Conservation (phyloP, 2,329 filamentous ascomycete genomes). For the Aspergillus pseudoviridinutans region DNA sequence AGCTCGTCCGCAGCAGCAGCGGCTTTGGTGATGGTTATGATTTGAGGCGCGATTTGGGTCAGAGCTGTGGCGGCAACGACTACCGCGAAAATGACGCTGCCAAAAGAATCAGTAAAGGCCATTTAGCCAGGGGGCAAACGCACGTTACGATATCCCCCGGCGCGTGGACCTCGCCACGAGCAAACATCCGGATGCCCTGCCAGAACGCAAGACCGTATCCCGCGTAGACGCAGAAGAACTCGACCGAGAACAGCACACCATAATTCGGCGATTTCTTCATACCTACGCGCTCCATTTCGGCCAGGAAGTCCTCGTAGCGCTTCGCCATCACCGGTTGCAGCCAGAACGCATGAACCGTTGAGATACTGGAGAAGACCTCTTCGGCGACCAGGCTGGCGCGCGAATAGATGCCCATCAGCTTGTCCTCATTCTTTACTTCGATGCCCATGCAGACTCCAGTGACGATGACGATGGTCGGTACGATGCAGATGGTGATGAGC, state of each 20-base stretch:
- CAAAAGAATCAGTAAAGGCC: background rate
- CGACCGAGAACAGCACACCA: no score
- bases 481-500: no score
- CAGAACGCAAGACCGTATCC: constrained; percentile 51
- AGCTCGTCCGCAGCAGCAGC: constrained; percentile 40
- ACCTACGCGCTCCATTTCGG: no score
- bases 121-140: constrained; percentile 1
- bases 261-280: no score
- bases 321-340: constrained; percentile 22
- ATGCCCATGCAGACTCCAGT: no score
- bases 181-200: constrained; percentile 29
- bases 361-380: constrained; percentile 46
- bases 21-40: constrained; percentile 38
- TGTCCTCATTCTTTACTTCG: no score
- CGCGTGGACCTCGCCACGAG: constrained; percentile 23
- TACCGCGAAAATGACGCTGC: constrained; percentile 23
- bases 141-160: constrained; percentile 25
- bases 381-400: constrained; percentile 29
- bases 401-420: no score
- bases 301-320: constrained; percentile 35
- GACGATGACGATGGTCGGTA: no score
- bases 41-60: constrained; percentile 32
- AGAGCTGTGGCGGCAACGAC: constrained; percentile 34
- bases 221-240: no score
- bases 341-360: constrained; percentile 47